phyloP scores from a whole-genome alignment of 306 rosid species.

The Dalbergia cochinchinensis region DNA sequence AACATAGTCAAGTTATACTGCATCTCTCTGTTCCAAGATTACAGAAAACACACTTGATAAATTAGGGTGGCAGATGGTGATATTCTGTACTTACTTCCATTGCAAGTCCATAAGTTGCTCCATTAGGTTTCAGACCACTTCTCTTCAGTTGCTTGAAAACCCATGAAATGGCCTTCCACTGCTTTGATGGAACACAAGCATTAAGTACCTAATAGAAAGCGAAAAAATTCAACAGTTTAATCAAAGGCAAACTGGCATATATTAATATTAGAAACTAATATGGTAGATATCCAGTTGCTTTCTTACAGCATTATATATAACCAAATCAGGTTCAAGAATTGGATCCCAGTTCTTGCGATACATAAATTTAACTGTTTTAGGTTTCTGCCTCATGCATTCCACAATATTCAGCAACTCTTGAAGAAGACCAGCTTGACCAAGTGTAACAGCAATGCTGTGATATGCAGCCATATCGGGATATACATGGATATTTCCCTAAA shows the following conservation, averaged over 20 bases:
- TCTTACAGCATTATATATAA: conserved; percentile 91
- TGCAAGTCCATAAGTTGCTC: conserved; percentile 90
- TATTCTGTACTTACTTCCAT: conserved; percentile 83
- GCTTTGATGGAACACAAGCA: conserved; percentile 82
- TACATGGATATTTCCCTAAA: conserved; percentile 71
- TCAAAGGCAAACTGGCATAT: conserved; percentile 40
- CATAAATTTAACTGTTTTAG: conserved; percentile 52
- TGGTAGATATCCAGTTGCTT: conserved; percentile 35
- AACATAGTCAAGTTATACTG: conserved; percentile 6
- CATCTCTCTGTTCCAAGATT: conserved; percentile 42
- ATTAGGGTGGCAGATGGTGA: conserved; percentile 28
- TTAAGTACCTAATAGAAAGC: conserved; percentile 75
- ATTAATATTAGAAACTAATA: conserved; percentile 32
- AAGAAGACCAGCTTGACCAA: conserved; percentile 90
- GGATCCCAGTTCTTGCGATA: conserved; percentile 79
- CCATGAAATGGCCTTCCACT: conserved; percentile 93
- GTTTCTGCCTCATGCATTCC: conserved; percentile 86
- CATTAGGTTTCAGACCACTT: conserved; percentile 80
- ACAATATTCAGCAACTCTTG: conserved; percentile 75
- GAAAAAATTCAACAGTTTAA: conserved; percentile 33
- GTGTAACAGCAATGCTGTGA: conserved; percentile 92
- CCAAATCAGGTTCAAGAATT: conserved; percentile 78
- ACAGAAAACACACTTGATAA: conserved; percentile 30
- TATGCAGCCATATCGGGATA: conserved; percentile 96
- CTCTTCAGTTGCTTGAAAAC: conserved; percentile 73